Evolutionary conservation across 1,139 yeast genomes (phyloP), one percentile per base, ranked within the genome.

Genomic region (Suhomyces anneliseae): DNA sequence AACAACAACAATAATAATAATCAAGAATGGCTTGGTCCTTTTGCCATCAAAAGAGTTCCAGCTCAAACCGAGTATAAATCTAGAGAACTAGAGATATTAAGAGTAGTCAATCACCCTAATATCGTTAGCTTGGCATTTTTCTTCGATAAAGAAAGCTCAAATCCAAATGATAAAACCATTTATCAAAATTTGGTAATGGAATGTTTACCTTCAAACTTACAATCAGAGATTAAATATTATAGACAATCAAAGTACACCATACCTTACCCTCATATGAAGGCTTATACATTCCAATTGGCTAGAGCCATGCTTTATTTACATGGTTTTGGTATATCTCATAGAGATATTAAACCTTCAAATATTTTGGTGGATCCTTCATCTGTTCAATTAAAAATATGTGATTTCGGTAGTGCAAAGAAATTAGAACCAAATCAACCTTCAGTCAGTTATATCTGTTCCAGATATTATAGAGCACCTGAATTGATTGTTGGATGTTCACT

Each of bases 181-280:
- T 87, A 86, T 64, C 92, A 85, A 62, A 88, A 86, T 69, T 71
- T 87, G 58, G 93, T 88, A 29, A 87, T 87, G 95, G 95, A 87
- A 66, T 85, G 92, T 57, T 72, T 87, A 49, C 93, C 93, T n/a
- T 85, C 86, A 39, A 87, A 87, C 50, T 73, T 87, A 53, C 93
- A 87, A 62, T 68, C 76, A 43, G 95, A 87, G 65, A 86, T 87
- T 57, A 83, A 85, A 57, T 79, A 83, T 58, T 86, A 83, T 62
- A 79, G 85, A 59, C 77, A 78, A 50, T 76, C 81, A 53, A 82
- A 82, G 58, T 68, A 82, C 56, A 83, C 84, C 51, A 70, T 87
- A 42, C 90, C 90, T 10, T 77, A 85, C 57, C 83, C 85, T 45
- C 90, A 85, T 60, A 81, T 87, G 73, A 85, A 85, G 62, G 81